Conservation (phyloP, 176 grass and related monocot genomes). For the Secale cereale region DNA sequence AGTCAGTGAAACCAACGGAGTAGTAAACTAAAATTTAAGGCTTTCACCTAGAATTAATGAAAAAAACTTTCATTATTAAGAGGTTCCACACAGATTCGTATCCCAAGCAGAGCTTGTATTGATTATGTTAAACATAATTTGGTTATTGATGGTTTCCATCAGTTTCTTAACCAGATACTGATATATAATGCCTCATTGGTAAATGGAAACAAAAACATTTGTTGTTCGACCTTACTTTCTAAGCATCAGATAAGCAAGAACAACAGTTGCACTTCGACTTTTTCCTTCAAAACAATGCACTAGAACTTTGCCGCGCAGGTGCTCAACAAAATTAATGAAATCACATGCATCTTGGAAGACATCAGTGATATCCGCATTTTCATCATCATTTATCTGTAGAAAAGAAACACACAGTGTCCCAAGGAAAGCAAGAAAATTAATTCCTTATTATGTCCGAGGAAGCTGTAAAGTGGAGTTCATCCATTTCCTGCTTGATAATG, state of each 20-base stretch:
- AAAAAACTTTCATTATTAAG: neutral
- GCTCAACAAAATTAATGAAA: slow-evolving; percentile 76
- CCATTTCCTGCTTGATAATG: neutral
- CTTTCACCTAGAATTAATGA: neutral
- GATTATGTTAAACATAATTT: neutral
- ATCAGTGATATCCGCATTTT: slow-evolving; percentile 76
- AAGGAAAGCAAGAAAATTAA: neutral
- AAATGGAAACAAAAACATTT: neutral
- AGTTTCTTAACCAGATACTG: neutral
- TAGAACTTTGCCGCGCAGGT: slow-evolving; percentile 66
- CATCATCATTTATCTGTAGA: slow-evolving; percentile 74
- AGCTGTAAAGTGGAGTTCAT: neutral
- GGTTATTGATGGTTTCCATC: neutral
- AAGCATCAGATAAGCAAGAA: slow-evolving; percentile 86
- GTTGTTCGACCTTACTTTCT: slow-evolving; percentile 55
- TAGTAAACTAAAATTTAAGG: neutral
- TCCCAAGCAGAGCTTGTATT: neutral
- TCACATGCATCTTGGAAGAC: slow-evolving; percentile 89
- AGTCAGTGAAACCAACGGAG: neutral
- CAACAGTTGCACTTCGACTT: slow-evolving; percentile 82
- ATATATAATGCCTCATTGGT: neutral
- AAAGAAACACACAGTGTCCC: slow-evolving; percentile 1
- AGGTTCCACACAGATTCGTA: neutral
- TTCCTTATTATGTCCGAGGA: neutral
- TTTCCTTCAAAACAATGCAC: slow-evolving; percentile 99